Conservation (phyloP, 1,284 basidiomycete species). For the Termitomyces sp. region DNA sequence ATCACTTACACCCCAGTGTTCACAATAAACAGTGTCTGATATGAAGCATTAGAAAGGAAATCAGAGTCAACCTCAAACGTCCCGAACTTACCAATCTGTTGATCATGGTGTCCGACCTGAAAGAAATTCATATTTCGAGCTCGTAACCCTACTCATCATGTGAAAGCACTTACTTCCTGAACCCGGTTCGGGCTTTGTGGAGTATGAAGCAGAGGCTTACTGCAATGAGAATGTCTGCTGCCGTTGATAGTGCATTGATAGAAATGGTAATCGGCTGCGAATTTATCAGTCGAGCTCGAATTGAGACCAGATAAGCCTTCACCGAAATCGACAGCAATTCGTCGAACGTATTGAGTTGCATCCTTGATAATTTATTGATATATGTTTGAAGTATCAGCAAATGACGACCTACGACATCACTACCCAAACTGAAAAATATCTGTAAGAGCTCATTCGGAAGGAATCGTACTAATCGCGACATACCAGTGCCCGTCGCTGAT, state of each 20-base stretch:
- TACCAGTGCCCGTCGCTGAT: constrained; percentile 12
- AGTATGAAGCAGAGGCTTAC: constrained; percentile 35
- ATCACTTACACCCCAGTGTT: constrained; percentile 38
- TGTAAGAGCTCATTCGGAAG: neutral
- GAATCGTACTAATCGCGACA: neutral
- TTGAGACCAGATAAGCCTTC: neutral
- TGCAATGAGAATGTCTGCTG: constrained; percentile 40
- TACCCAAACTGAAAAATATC: constrained; percentile 14
- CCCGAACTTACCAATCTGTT: constrained; percentile 33
- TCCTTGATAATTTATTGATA: constrained; percentile 1
- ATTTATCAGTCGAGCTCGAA: neutral
- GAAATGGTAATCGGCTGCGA: constrained; percentile 34
- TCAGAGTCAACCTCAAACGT: neutral
- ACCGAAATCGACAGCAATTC: constrained; percentile 17
- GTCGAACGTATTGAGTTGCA: constrained; percentile 18
- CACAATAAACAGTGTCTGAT: constrained; percentile 41
- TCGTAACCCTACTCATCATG: neutral
- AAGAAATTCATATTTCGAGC: constrained; percentile 13
- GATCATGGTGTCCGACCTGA: constrained; percentile 43
- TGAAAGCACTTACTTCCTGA: constrained; percentile 27
- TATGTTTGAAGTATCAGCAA: neutral
- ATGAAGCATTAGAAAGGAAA: neutral
- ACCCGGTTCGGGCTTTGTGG: constrained; percentile 37
- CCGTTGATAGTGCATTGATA: constrained; percentile 39
- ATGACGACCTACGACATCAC: constrained; percentile 13